Evolutionary conservation across 192 early-diverging fungal genomes (phyloP).

Genomic region (Oehlia diaphana): DNA sequence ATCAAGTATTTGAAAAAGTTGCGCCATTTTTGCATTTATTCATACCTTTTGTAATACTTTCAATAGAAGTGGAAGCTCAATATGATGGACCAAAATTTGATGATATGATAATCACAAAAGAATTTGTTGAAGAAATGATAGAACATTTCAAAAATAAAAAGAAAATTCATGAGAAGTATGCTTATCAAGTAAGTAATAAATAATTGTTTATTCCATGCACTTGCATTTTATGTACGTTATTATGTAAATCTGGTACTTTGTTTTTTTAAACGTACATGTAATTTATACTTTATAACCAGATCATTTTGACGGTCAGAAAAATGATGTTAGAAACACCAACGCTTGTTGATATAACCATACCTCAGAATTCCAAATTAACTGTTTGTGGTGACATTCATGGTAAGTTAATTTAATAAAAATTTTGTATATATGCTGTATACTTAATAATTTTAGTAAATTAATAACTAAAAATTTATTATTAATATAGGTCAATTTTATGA

Average conservation of each 20-base stretch:
- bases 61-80: conserved; percentile 52
- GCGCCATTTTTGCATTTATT: neutral
- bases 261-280: too few relatives aligned
- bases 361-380: conserved; percentile 71
- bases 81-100: conserved; percentile 86
- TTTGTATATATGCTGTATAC: too few relatives aligned
- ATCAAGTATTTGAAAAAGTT: too few relatives aligned
- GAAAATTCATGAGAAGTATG: conserved; percentile 89
- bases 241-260: too few relatives aligned
- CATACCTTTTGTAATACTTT: neutral
- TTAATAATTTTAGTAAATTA: neutral
- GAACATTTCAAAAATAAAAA: conserved; percentile 85
- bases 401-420: neutral
- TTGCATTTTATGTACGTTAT: too few relatives aligned
- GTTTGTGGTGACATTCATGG: conserved; percentile 98
- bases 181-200: conserved; percentile 57
- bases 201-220: too few relatives aligned
- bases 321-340: conserved; percentile 75
- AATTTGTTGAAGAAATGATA: conserved; percentile 79
- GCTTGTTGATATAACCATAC: conserved; percentile 84
- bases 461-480: too few relatives aligned
- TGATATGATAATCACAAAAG: conserved; percentile 69
- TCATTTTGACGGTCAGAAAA: conserved; percentile 74
- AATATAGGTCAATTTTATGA: conserved; percentile 78
- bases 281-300: conserved; percentile 35